phyloP scores from a whole-genome alignment of 257 asterid species.

The Jacaranda mimosifolia region DNA sequence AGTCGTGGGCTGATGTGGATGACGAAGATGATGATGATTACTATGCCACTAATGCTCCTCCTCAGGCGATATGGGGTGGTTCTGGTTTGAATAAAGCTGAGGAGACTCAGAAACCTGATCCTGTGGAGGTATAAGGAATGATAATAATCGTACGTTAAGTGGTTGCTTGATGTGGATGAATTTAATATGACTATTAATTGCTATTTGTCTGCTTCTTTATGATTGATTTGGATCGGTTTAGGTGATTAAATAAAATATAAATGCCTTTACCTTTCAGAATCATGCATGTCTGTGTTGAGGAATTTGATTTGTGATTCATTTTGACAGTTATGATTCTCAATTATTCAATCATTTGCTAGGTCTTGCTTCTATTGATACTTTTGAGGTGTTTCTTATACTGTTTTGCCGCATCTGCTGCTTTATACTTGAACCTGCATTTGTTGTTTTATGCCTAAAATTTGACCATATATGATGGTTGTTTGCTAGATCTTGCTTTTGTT shows the following conservation, averaged over 20 bases:
- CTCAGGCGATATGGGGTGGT: conserved; percentile 62
- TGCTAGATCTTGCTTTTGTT: neutral
- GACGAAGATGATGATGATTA: conserved; percentile 84
- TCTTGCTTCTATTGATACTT: conserved; percentile 7
- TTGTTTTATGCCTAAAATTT: neutral
- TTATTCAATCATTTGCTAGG: neutral
- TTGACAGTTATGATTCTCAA: conserved; percentile 4
- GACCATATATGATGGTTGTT: neutral
- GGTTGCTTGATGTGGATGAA: conserved; percentile 5
- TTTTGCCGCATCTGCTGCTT: conserved; percentile 5
- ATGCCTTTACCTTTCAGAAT: neutral
- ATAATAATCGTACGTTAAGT: neutral
- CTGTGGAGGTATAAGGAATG: conserved; percentile 60
- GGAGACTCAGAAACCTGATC: conserved; percentile 48
- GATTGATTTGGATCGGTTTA: conserved; percentile 2
- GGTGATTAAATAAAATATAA: neutral
- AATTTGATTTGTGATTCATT: conserved; percentile 2
- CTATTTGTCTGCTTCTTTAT: neutral
- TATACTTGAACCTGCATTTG: neutral
- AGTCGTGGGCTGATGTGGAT: conserved; percentile 86
- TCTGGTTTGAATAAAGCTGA: conserved; percentile 43
- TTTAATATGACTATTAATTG: neutral
- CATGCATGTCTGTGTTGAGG: neutral
- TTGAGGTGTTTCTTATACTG: neutral
- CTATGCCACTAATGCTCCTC: conserved; percentile 86